Conservation (phyloP, 176 grass and related monocot species). For the Themeda triandra region DNA sequence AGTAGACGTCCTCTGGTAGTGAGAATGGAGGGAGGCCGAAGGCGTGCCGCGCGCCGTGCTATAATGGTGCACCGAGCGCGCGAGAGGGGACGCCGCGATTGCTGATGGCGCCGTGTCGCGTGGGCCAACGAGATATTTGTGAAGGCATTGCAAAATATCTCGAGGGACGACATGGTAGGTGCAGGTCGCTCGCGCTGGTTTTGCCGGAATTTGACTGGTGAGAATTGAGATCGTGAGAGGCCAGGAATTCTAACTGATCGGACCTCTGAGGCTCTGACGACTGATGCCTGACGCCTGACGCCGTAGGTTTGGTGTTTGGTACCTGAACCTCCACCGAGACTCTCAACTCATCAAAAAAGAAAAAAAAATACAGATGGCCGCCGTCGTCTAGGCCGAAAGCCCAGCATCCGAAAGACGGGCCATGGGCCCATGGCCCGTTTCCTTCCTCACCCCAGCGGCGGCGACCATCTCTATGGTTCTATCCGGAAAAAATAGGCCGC, state of each 20-base stretch:
- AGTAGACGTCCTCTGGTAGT: background rate
- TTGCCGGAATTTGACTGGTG: background rate
- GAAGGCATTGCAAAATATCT: conserved; percentile 16
- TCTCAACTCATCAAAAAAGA: no score
- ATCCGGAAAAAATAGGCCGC: background rate
- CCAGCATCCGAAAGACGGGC: background rate
- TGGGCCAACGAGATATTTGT: conserved; percentile 27
- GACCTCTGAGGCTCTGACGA: no score
- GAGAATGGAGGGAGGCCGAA: background rate
- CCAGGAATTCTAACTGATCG: background rate
- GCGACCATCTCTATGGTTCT: no score
- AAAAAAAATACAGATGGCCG: no score
- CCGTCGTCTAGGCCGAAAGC: background rate
- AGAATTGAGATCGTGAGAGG: background rate
- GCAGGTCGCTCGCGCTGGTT: background rate
- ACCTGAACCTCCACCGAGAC: no score
- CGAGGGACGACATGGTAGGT: background rate
- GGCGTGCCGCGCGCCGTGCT: conserved; percentile 3
- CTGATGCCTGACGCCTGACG: no score
- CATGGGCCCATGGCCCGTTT: background rate
- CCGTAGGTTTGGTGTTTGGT: no score
- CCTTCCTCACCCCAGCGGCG: background rate
- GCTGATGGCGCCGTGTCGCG: conserved; percentile 2
- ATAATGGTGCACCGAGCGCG: conserved; percentile 19
- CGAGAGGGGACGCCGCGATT: background rate